Conservation (phyloP, 768 basidiomycete genomes). For the Panaeolus papilionaceus region DNA sequence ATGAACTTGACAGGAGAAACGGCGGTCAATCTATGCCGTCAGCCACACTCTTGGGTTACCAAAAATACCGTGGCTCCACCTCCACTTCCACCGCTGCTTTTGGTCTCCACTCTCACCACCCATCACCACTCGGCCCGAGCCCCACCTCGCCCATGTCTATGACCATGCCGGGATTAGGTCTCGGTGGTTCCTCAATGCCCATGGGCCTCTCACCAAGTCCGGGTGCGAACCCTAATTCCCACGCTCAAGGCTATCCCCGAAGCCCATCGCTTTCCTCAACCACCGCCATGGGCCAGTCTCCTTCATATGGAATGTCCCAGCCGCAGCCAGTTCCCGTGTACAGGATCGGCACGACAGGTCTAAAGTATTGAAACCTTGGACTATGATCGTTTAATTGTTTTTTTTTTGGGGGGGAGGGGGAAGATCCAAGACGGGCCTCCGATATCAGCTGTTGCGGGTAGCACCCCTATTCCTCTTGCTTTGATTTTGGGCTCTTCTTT, state of each 20-base stretch:
- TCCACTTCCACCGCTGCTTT: conserved; percentile 14
- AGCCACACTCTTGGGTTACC: conserved; percentile 63
- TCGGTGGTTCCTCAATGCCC: conserved; percentile 13
- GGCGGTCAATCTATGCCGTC: conserved; percentile 54
- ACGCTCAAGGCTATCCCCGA: conserved; percentile 32
- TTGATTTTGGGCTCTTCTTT: conserved; percentile 4
- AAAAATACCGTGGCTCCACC: conserved; percentile 37
- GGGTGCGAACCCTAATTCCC: conserved; percentile 28
- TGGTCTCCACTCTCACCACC: conserved; percentile 19
- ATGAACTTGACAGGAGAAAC: conserved; percentile 68
- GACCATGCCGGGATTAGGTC: conserved; percentile 7
- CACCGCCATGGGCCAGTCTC: conserved; percentile 24
- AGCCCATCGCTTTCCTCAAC: conserved; percentile 16
- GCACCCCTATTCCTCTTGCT: conserved; percentile 9
- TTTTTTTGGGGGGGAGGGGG: no score
- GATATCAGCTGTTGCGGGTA: conserved; percentile 3
- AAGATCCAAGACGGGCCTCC: not conserved
- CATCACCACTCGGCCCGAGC: conserved; percentile 21
- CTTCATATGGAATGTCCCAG: conserved; percentile 8
- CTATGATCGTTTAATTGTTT: not conserved
- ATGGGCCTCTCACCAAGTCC: conserved; percentile 28
- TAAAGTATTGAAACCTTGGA: not conserved
- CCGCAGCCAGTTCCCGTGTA: conserved; percentile 9
- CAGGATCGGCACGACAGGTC: not conserved
- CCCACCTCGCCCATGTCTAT: conserved; percentile 18